Conservation (phyloP, 345 rosid species). For the Theobroma cacao region DNA sequence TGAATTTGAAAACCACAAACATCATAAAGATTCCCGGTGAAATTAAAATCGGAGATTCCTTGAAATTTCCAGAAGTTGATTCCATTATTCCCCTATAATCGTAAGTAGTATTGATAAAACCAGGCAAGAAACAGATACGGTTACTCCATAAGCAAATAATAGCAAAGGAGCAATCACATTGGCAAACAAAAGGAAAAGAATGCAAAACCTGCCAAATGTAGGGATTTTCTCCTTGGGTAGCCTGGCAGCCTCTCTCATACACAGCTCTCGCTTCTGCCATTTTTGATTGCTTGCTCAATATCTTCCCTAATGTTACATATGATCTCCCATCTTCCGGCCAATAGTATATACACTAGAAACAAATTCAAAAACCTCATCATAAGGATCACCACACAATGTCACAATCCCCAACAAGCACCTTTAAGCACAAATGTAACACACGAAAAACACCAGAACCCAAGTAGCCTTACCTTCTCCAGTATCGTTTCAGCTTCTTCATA, state of each 20-base stretch:
- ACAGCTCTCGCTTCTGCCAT: constrained; percentile 61
- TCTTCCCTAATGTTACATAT: constrained; percentile 84
- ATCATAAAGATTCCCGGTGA: not conserved
- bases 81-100: not conserved
- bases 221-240: constrained; percentile 95
- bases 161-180: not conserved
- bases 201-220: constrained; percentile 90
- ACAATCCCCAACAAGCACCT: not conserved
- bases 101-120: not conserved
- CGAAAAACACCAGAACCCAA: not conserved
- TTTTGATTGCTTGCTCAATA: constrained; percentile 67
- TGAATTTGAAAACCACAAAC: not conserved
- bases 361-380: constrained; percentile 16
- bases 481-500: constrained; percentile 67
- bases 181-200: constrained; percentile 3
- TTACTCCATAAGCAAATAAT: not conserved
- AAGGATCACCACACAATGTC: not conserved
- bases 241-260: constrained; percentile 86
- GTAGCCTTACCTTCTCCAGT: constrained; percentile 61
- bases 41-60: not conserved
- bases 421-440: not conserved
- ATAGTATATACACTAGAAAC: constrained; percentile 61
- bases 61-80: not conserved
- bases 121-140: not conserved
- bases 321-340: constrained; percentile 99